Evolutionary conservation across 2,329 filamentous ascomycete genomes (phyloP), one percentile per base, ranked within the genome.

Genomic region (Aureobasidium musti): DNA sequence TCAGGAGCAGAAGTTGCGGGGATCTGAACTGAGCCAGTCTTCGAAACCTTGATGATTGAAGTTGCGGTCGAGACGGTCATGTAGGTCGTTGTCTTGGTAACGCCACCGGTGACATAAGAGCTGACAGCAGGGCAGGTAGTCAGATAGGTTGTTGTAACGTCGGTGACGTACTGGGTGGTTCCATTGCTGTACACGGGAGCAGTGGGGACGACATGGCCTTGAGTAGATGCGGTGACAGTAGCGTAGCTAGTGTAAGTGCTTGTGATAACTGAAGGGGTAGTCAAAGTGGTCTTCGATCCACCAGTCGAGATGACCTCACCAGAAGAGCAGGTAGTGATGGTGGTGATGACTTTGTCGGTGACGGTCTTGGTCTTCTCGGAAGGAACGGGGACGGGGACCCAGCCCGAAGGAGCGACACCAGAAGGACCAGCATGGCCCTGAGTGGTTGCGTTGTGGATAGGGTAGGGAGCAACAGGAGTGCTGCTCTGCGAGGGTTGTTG

Each of bases 111-210:
- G 23, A 21, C 39, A 35, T 57, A 52, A 13, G n/a, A 33, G 41
- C 45, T 39, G 19, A 49, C 64, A 19, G 59, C 67, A 21, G 67
- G 67, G 64, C 67, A 68, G 14, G 64, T 67, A 14, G 67, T 68
- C 26, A 50, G 47, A 52, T 63, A 68, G 7, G 49, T 47, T 11
- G 67, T 68, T 30, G 63, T 60, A 13, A 57, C 21, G 17, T 54
- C 49, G 7, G 50, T 30, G 33, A 49, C 26, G 47, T 50, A 47
- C 19, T 35, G 37, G 28, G 59, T 63, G 7, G 54, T 37, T 45
- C n/a, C 54, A 11, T 37, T 45, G 14, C 33, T 17, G 26, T 39
- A 59, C 19, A 52, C n/a, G 11, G 61, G 43, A 33, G 14, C 13
- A 10, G 54, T 50, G 21, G 52, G 43, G 19, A 57, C 41, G 33